phyloP scores from a whole-genome alignment of 164 flowering plant species.

The Macadamia integrifolia region DNA sequence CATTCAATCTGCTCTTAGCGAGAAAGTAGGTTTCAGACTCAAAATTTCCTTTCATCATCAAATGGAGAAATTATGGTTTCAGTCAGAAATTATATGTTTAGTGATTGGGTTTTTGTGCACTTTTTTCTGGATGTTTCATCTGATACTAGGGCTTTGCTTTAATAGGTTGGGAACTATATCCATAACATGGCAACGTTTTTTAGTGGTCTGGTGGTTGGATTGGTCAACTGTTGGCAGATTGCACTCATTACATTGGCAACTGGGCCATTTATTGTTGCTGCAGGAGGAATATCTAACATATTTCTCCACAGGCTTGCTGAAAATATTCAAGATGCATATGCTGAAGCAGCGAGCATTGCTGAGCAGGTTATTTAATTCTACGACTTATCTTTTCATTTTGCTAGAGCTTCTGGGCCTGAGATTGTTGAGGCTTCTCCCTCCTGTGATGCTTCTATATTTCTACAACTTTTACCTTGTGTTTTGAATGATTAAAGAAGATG shows the following conservation, averaged over 20 bases:
- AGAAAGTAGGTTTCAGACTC: conserved; percentile 51
- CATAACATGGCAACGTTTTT: conserved; percentile 98
- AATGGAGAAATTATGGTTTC: neutral
- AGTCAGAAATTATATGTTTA: neutral
- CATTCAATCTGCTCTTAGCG: conserved; percentile 98
- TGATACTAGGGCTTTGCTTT: conserved; percentile 14
- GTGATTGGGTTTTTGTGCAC: neutral
- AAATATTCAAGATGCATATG: conserved; percentile 99
- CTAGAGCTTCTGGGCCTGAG: neutral
- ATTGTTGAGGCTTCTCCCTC: neutral
- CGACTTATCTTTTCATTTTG: conserved; percentile 1
- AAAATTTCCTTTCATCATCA: neutral
- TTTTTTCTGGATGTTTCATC: neutral
- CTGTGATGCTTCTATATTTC: neutral
- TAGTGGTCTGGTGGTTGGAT: conserved; percentile 88
- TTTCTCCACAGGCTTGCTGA: conserved; percentile 98
- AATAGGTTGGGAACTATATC: conserved; percentile 95
- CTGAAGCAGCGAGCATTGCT: conserved; percentile 98
- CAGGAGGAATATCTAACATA: conserved; percentile 96
- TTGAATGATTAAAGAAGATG: no score
- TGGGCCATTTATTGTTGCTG: conserved; percentile 98
- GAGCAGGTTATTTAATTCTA: conserved; percentile 67
- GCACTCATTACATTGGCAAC: conserved; percentile 85
- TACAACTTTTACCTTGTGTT: no score
- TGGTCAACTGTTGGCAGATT: conserved; percentile 95